These are phyloP conservation scores for Biscogniauxia sp. DNA, from an alignment of 2,329 filamentous ascomycete genomes.

Conservation along the genomic window DNA sequence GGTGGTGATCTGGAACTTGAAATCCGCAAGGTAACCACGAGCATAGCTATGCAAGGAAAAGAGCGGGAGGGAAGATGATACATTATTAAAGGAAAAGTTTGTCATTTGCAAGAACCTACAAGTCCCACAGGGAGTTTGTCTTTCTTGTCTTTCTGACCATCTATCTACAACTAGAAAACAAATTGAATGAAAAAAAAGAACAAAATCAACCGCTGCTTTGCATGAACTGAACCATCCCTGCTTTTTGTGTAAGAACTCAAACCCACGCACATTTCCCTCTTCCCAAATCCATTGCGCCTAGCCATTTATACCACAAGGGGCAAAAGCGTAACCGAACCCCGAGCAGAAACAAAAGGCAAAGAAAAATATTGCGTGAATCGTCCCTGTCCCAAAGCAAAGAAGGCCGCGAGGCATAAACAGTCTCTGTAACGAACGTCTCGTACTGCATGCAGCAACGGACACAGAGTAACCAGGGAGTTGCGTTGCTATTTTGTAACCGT, in stretches of 20 bases:
- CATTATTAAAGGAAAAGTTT: not conserved
- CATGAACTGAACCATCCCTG: not conserved
- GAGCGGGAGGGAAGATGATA: not conserved
- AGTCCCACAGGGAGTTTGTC: not conserved
- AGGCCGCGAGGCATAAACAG: slow-evolving; percentile 16
- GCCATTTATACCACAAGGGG: not conserved
- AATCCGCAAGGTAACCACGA: not conserved
- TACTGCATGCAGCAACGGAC: slow-evolving; percentile 11
- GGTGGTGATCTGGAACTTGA: too few relatives aligned
- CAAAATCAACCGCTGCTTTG: not conserved
- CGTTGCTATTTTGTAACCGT: not conserved
- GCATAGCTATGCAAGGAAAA: not conserved
- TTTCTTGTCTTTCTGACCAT: not conserved
- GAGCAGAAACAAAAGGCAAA: not conserved
- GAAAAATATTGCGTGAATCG: slow-evolving; percentile 1
- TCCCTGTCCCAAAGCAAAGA: slow-evolving; percentile 10
- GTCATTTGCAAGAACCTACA: not conserved
- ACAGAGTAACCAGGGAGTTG: not conserved
- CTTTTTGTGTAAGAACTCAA: not conserved
- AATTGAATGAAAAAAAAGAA: not conserved
- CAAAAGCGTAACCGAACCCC: not conserved
- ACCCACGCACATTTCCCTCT: not conserved
- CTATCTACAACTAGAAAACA: not conserved
- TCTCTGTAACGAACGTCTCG: slow-evolving; percentile 9
- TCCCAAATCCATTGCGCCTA: not conserved